Base-by-base conservation (phyloP, 768 basidiomycete species). In the Hebeloma cylindrosporum region DNA sequence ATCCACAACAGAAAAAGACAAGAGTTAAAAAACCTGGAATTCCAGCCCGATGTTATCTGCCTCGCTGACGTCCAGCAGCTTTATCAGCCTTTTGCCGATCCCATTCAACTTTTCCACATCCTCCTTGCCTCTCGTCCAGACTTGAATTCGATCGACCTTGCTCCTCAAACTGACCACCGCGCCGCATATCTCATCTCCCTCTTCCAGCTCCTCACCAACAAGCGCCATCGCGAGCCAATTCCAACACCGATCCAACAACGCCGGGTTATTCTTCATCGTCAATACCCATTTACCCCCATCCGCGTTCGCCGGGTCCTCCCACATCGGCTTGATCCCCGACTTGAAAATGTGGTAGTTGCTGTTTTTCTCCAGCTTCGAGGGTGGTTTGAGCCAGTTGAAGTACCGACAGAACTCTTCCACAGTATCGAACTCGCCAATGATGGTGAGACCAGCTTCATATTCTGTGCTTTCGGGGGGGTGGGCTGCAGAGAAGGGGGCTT, bases 281-380 rank as follows among this genome's bases (percentile, higher is more conserved):
- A 97, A 65, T 14, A 93, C 91, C 93, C 93, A 96, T 69, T 93
- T 94, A 26, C 93, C 93, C 14, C 93, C 93, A 41, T 85, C 78
- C 18, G 88, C 87, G 59, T 96, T 96, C 42, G 91, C 88, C 22
- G 80, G 79, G 62, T 95, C 93, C 69, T 95, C 93, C 93, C 93
- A 96, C 93, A 96, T 95, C 10, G 91, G 91, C 60, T 92, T 91
- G 72, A 93, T 93, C 13, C 89, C 89, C 16, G 81, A 75, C 69
- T 95, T 95, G 80, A 97, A 96, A 43, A 97, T 76, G 61, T 97
- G 93, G 57, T 95, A 93, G 68, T 96, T 97, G 34, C 87, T 86
- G 67, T 91, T 92, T 57, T 83, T 83, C 57, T 93, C 88, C 25
- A 95, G 79, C 58, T 82, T 80, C 25, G 89, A 91, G 8, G 93